A percentile compares a stretch with the other conserved stretches of the same genome.
phyloP scores from a whole-genome alignment of 148 eudicot species.

The Agrostemma githago region DNA sequence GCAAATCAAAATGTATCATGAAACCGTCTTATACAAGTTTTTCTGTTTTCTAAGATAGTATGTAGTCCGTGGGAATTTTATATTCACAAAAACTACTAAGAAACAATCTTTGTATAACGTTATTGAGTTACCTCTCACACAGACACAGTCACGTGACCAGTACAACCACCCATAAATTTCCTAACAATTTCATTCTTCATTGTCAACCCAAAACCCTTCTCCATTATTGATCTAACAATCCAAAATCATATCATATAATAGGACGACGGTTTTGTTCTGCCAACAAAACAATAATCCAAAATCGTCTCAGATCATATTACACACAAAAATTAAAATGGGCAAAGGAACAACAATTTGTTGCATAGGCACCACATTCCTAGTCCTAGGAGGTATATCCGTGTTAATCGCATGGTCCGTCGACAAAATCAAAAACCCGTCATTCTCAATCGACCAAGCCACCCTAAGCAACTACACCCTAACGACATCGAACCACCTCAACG shows the following conservation, averaged over 20 bases:
- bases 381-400: conserved; percentile 12
- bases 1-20: neutral
- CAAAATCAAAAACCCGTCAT: conserved; percentile 10
- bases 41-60: neutral
- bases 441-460: conserved; percentile 21
- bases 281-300: too few species aligned
- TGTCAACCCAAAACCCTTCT: neutral
- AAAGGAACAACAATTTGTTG: neutral
- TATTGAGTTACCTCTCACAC: too few species aligned
- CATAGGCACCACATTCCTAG: neutral
- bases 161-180: neutral
- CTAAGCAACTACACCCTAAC: conserved; percentile 12
- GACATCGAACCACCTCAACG: conserved; percentile 6
- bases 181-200: neutral
- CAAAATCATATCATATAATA: neutral
- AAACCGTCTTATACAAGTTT: too few species aligned
- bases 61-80: neutral
- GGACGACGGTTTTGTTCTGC: too few species aligned
- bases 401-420: conserved; percentile 23
- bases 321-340: neutral
- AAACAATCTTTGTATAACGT: neutral
- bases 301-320: too few species aligned
- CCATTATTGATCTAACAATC: neutral
- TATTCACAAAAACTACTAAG: neutral
- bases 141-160: neutral